These are phyloP conservation scores for Cordyceps cicadae DNA, from an alignment of 2,329 filamentous ascomycete species.

Conservation along the genomic window DNA sequence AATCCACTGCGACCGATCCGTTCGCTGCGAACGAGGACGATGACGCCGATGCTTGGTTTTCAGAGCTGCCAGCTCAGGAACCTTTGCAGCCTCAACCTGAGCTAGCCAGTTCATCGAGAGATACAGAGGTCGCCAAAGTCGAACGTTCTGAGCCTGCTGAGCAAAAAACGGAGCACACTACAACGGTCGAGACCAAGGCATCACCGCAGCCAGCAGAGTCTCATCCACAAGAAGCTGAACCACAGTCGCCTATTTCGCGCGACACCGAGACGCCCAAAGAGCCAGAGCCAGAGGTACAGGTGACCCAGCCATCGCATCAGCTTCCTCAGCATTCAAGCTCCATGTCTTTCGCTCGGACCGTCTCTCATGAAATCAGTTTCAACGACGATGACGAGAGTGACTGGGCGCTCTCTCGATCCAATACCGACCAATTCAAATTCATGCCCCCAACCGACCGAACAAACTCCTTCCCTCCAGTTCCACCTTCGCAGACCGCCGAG, in stretches of 20 bases:
- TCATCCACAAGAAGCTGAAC: neutral
- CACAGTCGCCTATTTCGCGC: neutral
- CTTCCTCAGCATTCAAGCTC: slow-evolving; percentile 49
- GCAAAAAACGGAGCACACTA: neutral
- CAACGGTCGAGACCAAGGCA: neutral
- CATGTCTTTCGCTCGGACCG: slow-evolving; percentile 56
- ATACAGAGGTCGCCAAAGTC: neutral
- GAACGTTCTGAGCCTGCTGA: neutral
- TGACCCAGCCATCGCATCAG: neutral
- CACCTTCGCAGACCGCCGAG: slow-evolving; percentile 27
- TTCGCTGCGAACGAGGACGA: slow-evolving; percentile 1
- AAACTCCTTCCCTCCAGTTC: slow-evolving; percentile 55
- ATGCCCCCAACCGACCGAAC: slow-evolving; percentile 50
- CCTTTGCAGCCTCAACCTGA: neutral
- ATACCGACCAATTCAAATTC: slow-evolving; percentile 51
- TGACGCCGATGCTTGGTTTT: slow-evolving; percentile 1
- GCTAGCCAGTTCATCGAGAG: neutral
- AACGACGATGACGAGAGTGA: slow-evolving; percentile 53
- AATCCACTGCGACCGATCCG: neutral
- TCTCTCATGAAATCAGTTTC: slow-evolving; percentile 54
- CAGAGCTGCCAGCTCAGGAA: neutral
- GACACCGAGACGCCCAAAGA: neutral
- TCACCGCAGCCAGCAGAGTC: neutral
- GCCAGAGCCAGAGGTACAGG: neutral
- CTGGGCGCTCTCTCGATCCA: slow-evolving; percentile 43